phyloP scores from a whole-genome alignment of 2,329 filamentous ascomycete species.

The Monilinia fructigena region DNA sequence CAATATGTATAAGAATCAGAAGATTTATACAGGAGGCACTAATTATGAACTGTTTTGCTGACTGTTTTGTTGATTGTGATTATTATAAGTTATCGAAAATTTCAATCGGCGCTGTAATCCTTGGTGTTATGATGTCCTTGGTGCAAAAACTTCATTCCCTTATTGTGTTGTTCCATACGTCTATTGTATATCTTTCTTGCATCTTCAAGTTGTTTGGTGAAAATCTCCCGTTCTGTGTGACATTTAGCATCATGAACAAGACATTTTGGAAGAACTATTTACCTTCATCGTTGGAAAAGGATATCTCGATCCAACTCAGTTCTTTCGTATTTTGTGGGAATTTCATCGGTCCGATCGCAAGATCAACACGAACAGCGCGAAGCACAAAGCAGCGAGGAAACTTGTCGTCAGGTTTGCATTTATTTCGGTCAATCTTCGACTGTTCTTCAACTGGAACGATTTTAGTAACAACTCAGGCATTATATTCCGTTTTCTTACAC shows the following conservation, averaged over 20 bases:
- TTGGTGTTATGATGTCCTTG: constrained; percentile 7
- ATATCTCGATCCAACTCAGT: constrained; percentile 12
- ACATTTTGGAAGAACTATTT: too few relatives aligned
- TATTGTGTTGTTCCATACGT: background rate
- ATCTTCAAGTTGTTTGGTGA: background rate
- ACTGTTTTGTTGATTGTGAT: background rate
- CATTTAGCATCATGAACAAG: background rate
- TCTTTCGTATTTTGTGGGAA: background rate
- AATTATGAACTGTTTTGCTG: too few relatives aligned
- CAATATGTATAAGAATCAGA: background rate
- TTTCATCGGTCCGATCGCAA: constrained; percentile 9
- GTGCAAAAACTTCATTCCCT: background rate
- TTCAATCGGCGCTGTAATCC: background rate
- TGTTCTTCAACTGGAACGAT: background rate
- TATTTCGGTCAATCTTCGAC: background rate
- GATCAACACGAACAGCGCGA: background rate
- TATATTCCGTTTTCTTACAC: background rate
- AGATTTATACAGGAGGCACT: background rate
- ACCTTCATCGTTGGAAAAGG: constrained; percentile 10
- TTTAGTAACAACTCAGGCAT: background rate
- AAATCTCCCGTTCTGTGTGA: background rate
- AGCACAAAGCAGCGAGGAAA: constrained; percentile 9
- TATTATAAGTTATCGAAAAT: background rate
- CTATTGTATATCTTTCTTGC: background rate
- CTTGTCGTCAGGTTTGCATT: constrained; percentile 6